Percentiles rank a stretch among this genome's conserved stretches.
Evolutionary conservation across 73 alveolate genomes (phyloP).

Genomic region (Tetrahymena malaccensis): DNA sequence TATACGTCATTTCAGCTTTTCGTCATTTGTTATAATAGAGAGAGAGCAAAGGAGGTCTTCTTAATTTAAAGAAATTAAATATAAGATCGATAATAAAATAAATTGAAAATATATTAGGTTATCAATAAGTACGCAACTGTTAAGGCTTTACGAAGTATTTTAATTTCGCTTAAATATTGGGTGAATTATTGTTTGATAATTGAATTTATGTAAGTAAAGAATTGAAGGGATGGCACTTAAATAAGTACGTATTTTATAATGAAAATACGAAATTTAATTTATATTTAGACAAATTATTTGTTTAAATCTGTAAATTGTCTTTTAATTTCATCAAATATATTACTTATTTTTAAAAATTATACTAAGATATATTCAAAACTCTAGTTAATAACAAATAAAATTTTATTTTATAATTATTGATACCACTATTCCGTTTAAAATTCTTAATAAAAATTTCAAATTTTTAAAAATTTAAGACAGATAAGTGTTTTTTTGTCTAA

Average conservation of each 20-base stretch:
- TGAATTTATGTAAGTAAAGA: background rate
- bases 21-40: background rate
- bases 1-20: background rate
- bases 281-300: no score
- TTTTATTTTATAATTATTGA: no score
- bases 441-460: no score
- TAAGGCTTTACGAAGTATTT: no score
- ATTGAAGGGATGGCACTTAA: background rate
- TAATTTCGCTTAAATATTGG: no score
- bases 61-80: background rate
- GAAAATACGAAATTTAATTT: background rate
- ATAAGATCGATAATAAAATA: background rate
- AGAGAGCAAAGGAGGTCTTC: background rate
- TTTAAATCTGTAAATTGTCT: background rate
- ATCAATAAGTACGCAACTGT: background rate
- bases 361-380: no score
- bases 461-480: no score
- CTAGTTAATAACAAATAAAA: background rate
- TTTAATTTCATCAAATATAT: background rate
- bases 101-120: background rate
- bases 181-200: background rate
- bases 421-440: background rate
- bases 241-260: no score
- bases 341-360: no score
- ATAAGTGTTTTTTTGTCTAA: background rate